These are phyloP conservation scores for Fomitopsis pinicola DNA, from an alignment of 1,284 basidiomycete species.

Conservation along the genomic window DNA sequence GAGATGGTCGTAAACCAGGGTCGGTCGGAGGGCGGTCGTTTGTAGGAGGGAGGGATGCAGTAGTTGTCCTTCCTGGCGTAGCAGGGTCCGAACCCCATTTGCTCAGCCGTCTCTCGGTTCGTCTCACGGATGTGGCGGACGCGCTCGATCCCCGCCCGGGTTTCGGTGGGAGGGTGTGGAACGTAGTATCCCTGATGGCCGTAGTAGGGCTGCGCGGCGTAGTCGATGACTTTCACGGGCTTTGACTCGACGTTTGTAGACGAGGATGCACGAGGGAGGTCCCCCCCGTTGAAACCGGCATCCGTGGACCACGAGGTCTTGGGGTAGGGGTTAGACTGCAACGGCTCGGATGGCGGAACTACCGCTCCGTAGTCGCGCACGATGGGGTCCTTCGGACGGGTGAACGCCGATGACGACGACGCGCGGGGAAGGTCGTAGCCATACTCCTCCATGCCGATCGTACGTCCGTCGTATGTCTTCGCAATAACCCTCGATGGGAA, in stretches of 20 bases:
- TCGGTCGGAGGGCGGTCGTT: conserved; percentile 3
- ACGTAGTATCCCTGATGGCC: conserved; percentile 22
- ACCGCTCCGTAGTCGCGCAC: neutral
- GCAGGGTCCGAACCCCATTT: conserved; percentile 14
- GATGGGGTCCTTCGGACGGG: neutral
- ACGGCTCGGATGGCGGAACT: neutral
- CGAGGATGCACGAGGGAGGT: conserved; percentile 5
- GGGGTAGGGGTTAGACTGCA: neutral
- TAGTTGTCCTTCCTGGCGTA: conserved; percentile 6
- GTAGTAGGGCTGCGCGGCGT: conserved; percentile 17
- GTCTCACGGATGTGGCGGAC: conserved; percentile 15
- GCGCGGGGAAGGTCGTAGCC: neutral
- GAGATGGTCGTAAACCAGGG: neutral
- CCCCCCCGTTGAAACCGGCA: neutral
- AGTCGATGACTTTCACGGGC: conserved; percentile 24
- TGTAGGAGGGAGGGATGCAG: conserved; percentile 7
- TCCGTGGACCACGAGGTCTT: neutral
- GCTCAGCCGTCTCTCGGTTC: conserved; percentile 12
- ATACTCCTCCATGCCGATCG: neutral
- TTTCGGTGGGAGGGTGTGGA: conserved; percentile 20
- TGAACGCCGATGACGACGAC: neutral
- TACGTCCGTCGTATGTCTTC: neutral
- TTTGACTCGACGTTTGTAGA: conserved; percentile 4
- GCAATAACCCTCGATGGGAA: neutral
- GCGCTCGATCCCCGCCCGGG: conserved; percentile 12